These are phyloP conservation scores for Hevea brasiliensis DNA, from an alignment of 345 rosid genomes.

Conservation along the genomic window DNA sequence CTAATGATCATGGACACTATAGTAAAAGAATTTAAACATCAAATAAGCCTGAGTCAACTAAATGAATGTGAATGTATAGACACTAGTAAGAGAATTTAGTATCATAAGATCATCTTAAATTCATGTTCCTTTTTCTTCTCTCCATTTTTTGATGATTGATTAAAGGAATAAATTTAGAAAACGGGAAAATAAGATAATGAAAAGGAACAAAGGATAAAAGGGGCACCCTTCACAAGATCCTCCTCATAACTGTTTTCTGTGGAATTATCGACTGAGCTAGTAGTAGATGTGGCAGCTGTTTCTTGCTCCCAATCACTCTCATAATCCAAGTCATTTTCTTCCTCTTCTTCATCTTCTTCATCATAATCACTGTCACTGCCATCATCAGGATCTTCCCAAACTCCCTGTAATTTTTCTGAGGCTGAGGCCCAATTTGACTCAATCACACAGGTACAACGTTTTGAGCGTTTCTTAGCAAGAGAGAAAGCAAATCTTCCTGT, in stretches of 20 bases:
- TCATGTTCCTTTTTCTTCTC: neutral
- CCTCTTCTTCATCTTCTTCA: slow-evolving; percentile 26
- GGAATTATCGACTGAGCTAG: slow-evolving; percentile 17
- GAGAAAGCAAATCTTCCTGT: slow-evolving; percentile 6
- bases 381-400: slow-evolving; percentile 67
- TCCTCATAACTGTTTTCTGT: slow-evolving; percentile 32
- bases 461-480: slow-evolving; percentile 11
- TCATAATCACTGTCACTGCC: slow-evolving; percentile 55
- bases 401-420: slow-evolving; percentile 34
- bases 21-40: neutral
- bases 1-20: no score
- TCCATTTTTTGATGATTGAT: neutral
- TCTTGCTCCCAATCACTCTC: slow-evolving; percentile 46
- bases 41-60: no score
- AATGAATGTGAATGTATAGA: no score
- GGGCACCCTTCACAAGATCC: slow-evolving; percentile 49
- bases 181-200: neutral
- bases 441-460: slow-evolving; percentile 15
- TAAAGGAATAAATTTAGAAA: neutral
- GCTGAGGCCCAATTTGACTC: slow-evolving; percentile 35
- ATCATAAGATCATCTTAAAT: neutral
- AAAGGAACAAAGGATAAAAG: neutral
- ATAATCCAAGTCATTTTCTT: slow-evolving; percentile 42
- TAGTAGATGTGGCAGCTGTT: slow-evolving; percentile 4
- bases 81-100: neutral